Evolutionary conservation across 2,329 filamentous ascomycete genomes (phyloP), one percentile per base, ranked within the genome.

Genomic region (Cladosporium colombiae): DNA sequence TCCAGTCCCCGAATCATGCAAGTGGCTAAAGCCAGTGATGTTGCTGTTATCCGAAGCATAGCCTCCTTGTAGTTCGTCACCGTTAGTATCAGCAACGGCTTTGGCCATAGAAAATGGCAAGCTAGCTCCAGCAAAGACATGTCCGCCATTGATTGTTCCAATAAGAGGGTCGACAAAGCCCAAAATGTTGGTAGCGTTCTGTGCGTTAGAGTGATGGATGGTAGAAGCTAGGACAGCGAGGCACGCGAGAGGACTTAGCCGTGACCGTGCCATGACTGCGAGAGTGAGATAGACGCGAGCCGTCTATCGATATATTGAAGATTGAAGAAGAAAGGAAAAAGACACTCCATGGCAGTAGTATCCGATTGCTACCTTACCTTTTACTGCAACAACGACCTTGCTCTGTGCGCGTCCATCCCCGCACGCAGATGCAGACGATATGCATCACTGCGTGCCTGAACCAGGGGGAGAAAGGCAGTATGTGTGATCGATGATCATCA

Each of bases 1-100:
- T 60, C 75, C 83, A 37, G 83, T 85, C 13, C 83, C 83, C 52
- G 77, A 80, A 69, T 85, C 83, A 70, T 86, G 84, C 79, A 83
- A 82, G n/a, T 73, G 74, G 29, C 74, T 78, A 67, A 82, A 81
- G 10, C 80, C 80, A 11, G 79, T 81, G 27, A 82, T 75, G 49
- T 78, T 78, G 59, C 74, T 77, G 10, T 74, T 74, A 55, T 81
- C 79, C 5, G 79, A 81, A 7, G 84, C 82, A 71, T 86, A 88
- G 0, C 85, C 85, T 49, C 83, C 85, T 66, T 86, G 84, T 56
- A 87, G 85, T 69, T 80, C 85, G 65, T 77, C 79, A 80, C 85
- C 66, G 65, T 81, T 77, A 8, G 81, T 78, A 65, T 83, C 80
- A 3, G 81, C 79, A 6, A 80, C 80, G 25, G 80, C 80, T 75